phyloP scores from a whole-genome alignment of 2,329 filamentous ascomycete genomes.

The Byssothecium circinans region DNA sequence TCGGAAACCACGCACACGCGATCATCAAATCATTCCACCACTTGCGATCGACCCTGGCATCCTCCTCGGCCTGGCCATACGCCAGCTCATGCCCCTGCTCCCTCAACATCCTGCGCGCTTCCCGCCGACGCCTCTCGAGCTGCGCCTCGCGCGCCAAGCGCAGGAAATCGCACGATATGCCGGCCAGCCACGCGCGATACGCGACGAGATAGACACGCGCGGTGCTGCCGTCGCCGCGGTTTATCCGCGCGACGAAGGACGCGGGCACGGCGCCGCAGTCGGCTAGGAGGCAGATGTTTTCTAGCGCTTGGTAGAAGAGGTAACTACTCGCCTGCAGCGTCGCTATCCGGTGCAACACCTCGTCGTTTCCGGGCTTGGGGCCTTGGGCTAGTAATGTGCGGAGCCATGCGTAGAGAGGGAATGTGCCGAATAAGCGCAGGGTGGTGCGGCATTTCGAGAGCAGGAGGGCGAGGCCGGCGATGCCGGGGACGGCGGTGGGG shows the following conservation, averaged over 20 bases:
- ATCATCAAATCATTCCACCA: slow-evolving; percentile 50
- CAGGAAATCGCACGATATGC: slow-evolving; percentile 49
- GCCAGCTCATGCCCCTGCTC: slow-evolving; percentile 30
- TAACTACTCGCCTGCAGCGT: slow-evolving; percentile 47
- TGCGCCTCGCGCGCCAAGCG: slow-evolving; percentile 48
- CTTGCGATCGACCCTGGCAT: slow-evolving; percentile 39
- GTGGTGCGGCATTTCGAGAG: slow-evolving; percentile 48
- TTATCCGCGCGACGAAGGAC: slow-evolving; percentile 39
- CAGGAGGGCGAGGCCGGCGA: slow-evolving; percentile 42
- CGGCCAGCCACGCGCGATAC: slow-evolving; percentile 49
- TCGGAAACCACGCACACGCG: slow-evolving; percentile 48
- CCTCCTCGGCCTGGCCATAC: slow-evolving; percentile 42
- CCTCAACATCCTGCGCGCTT: slow-evolving; percentile 30
- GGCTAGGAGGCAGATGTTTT: slow-evolving; percentile 49
- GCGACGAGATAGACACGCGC: slow-evolving; percentile 45
- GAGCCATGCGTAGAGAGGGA: slow-evolving; percentile 51
- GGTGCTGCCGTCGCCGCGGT: slow-evolving; percentile 39
- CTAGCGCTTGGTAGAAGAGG: slow-evolving; percentile 48
- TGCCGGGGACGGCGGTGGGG: slow-evolving; percentile 31
- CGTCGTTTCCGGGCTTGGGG: slow-evolving; percentile 46
- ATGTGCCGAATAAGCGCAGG: slow-evolving; percentile 47
- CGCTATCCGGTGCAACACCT: slow-evolving; percentile 46
- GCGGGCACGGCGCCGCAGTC: slow-evolving; percentile 45
- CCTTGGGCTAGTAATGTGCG: slow-evolving; percentile 43
- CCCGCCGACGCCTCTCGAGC: slow-evolving; percentile 40